Evolutionary conservation across 306 rosid species (phyloP).

Genomic region (Hippophae gyantsensis): DNA sequence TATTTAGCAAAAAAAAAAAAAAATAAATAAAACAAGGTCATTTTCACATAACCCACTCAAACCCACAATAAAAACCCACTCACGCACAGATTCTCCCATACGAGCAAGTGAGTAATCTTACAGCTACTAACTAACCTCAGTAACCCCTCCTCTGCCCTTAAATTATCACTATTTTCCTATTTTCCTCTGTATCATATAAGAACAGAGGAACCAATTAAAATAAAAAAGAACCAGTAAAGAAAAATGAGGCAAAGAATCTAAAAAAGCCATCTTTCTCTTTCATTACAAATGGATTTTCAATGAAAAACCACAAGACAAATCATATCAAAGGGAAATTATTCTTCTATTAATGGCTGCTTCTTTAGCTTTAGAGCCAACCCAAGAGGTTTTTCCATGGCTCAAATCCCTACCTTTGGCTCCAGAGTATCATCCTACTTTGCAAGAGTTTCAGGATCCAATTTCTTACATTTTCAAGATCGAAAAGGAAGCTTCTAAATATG

Average conservation of each 20-base stretch:
- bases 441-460: conserved; percentile 97
- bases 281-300: conserved; percentile 27
- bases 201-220: conserved; percentile 44
- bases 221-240: conserved; percentile 10
- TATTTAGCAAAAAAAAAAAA: too few relatives aligned
- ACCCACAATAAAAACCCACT: too few relatives aligned
- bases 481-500: conserved; percentile 85
- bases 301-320: conserved; percentile 26
- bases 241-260: conserved; percentile 32
- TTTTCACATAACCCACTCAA: too few relatives aligned
- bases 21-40: too few relatives aligned
- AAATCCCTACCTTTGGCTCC: conserved; percentile 84
- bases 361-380: conserved; percentile 42
- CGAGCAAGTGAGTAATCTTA: too few relatives aligned
- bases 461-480: conserved; percentile 98
- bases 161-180: conserved; percentile 9
- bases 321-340: conserved; percentile 2
- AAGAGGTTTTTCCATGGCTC: conserved; percentile 80
- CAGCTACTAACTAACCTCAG: conserved; percentile 4
- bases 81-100: too few relatives aligned
- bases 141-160: conserved; percentile 21
- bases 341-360: conserved; percentile 35
- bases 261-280: conserved; percentile 16
- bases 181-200: conserved; percentile 34
- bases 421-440: conserved; percentile 57